phyloP scores from a whole-genome alignment of 352 stramenopile genomes.

The Pythium biforme region DNA sequence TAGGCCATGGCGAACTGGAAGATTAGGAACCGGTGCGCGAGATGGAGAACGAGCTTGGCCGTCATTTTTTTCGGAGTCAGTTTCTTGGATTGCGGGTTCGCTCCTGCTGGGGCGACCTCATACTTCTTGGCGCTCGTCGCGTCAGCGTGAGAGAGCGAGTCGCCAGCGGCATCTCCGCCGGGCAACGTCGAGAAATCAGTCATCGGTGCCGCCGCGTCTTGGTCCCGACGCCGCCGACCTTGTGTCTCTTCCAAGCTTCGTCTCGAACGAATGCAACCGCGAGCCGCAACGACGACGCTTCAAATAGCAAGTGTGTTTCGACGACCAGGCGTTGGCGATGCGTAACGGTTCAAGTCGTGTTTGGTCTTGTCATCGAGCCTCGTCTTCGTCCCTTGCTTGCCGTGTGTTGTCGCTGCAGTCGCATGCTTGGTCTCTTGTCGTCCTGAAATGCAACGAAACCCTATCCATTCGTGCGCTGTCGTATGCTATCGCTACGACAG shows the following conservation, averaged over 20 bases:
- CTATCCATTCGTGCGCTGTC: too few relatives aligned
- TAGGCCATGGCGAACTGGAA: slow-evolving; percentile 12
- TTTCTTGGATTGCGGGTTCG: not conserved
- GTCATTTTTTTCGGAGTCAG: not conserved
- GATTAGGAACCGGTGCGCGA: slow-evolving; percentile 12
- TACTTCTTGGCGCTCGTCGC: not conserved
- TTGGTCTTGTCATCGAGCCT: not conserved
- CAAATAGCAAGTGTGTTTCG: too few relatives aligned
- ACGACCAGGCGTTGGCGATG: not conserved
- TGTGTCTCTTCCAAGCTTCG: too few relatives aligned
- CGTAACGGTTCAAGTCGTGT: not conserved
- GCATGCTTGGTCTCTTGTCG: too few relatives aligned
- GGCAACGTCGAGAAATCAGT: not conserved
- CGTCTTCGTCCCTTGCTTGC: too few relatives aligned
- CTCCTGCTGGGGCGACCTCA: not conserved
- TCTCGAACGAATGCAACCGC: too few relatives aligned
- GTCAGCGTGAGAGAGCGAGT: not conserved
- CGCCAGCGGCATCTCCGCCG: not conserved
- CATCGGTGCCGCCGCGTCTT: not conserved
- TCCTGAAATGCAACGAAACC: too few relatives aligned
- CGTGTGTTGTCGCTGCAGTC: too few relatives aligned
- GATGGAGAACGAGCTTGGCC: slow-evolving; percentile 6
- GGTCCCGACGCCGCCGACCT: too few relatives aligned
- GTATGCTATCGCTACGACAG: slow-evolving; percentile 16
- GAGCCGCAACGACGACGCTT: too few relatives aligned